phyloP scores from a whole-genome alignment of 225 moss, liverwort and hornwort species.

The Sphagnum tenellum region DNA sequence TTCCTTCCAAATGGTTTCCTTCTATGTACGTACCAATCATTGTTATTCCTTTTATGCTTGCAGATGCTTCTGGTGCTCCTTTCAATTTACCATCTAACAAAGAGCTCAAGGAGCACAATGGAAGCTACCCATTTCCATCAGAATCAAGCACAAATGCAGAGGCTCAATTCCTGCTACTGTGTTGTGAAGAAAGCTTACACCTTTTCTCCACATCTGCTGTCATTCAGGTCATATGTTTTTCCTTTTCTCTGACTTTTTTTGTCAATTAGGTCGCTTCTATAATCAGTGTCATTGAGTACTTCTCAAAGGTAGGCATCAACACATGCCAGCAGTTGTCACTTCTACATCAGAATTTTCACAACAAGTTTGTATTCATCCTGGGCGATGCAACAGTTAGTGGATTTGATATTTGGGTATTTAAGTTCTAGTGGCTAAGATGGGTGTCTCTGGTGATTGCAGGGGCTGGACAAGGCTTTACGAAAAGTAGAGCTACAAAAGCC shows the following conservation, averaged over 20 bases:
- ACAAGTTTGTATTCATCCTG: too few relatives aligned
- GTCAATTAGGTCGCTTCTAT: too few relatives aligned
- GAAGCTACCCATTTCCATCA: slow-evolving; percentile 13
- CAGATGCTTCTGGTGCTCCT: slow-evolving; percentile 48
- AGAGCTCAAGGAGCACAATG: slow-evolving; percentile 16
- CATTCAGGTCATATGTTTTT: too few relatives aligned
- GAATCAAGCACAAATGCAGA: slow-evolving; percentile 19
- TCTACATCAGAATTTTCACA: too few relatives aligned
- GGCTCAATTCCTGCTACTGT: slow-evolving; percentile 47
- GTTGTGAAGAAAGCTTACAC: slow-evolving; percentile 66
- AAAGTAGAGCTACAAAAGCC: slow-evolving; percentile 56
- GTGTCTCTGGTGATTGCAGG: slow-evolving; percentile 21
- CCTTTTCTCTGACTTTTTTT: background rate
- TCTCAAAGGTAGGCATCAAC: too few relatives aligned
- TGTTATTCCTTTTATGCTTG: background rate
- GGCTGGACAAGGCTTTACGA: slow-evolving; percentile 30
- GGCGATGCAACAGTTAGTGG: too few relatives aligned
- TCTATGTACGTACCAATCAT: too few relatives aligned
- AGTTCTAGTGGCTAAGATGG: too few relatives aligned
- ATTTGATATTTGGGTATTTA: too few relatives aligned
- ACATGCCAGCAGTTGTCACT: too few relatives aligned
- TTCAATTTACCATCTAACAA: slow-evolving; percentile 13
- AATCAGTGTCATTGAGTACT: slow-evolving; percentile 4
- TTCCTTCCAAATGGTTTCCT: too few relatives aligned
- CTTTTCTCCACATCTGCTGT: slow-evolving; percentile 39